Conservation (phyloP, 2,329 filamentous ascomycete genomes). For the Pseudocercospora pini-densiflorae region DNA sequence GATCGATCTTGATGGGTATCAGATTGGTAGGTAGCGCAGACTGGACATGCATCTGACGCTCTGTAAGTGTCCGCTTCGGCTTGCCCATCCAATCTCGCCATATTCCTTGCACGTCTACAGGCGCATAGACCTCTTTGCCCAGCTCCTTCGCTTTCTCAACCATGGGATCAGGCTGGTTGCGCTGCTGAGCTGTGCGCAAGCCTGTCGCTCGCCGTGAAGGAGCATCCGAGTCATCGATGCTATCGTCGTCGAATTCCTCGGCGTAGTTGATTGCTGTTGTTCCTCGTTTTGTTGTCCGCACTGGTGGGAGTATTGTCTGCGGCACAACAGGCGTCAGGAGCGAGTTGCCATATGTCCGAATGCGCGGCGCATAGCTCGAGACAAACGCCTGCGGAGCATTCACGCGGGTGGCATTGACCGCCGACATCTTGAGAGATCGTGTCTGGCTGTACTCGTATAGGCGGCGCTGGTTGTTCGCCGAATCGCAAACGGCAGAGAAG, state of each 20-base stretch:
- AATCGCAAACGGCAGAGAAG: conserved; percentile 20
- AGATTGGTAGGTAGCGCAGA: conserved; percentile 83
- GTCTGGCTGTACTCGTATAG: not conserved
- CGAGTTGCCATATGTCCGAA: conserved; percentile 90
- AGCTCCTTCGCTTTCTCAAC: conserved; percentile 70
- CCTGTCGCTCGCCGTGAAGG: conserved; percentile 70
- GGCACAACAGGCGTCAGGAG: conserved; percentile 84
- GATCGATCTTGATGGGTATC: conserved; percentile 94
- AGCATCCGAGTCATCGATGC: conserved; percentile 75
- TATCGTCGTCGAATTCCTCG: conserved; percentile 90
- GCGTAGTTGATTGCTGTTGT: conserved; percentile 98
- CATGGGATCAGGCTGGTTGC: conserved; percentile 65
- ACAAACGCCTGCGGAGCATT: conserved; percentile 82
- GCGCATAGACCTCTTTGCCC: conserved; percentile 78
- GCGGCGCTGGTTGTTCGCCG: not conserved
- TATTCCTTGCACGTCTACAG: conserved; percentile 85
- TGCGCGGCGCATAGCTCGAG: conserved; percentile 86
- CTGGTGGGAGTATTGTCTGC: conserved; percentile 66
- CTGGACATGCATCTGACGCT: conserved; percentile 66
- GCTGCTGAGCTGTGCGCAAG: conserved; percentile 75
- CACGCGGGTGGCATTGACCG: conserved; percentile 41
- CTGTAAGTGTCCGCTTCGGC: conserved; percentile 56
- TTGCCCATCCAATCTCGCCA: conserved; percentile 97
- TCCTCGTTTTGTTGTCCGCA: conserved; percentile 94
- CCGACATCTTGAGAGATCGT: conserved; percentile 7